Evolutionary conservation across 1,284 basidiomycete genomes (phyloP).

Genomic region (Pterulicium gracile): DNA sequence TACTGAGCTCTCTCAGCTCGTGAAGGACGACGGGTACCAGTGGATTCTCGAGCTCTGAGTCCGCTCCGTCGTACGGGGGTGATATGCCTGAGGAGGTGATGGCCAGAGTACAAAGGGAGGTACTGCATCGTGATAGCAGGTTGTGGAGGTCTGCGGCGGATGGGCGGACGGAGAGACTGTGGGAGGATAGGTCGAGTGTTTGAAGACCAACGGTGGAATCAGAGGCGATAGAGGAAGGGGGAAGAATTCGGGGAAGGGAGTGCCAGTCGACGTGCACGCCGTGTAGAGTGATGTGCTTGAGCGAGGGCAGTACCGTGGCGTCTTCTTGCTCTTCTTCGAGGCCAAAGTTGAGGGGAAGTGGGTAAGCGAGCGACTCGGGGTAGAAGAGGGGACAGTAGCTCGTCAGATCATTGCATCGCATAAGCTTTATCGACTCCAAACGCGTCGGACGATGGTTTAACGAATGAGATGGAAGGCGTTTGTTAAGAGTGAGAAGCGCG

Average conservation of each 20-base stretch:
- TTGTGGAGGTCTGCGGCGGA: not conserved
- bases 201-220: too few species aligned
- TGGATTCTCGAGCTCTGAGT: not conserved
- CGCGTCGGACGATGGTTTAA: not conserved
- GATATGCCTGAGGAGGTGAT: not conserved
- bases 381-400: not conserved
- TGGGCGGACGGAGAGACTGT: not conserved
- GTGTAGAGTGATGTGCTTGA: not conserved
- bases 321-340: not conserved
- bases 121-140: not conserved
- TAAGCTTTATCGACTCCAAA: not conserved
- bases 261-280: not conserved
- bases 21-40: not conserved
- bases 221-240: too few species aligned
- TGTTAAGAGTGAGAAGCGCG: constrained; percentile 31
- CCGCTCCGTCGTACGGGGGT: not conserved
- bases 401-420: not conserved
- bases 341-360: not conserved
- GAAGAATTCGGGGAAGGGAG: too few species aligned
- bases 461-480: constrained; percentile 24
- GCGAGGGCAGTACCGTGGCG: not conserved
- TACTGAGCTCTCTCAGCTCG: not conserved
- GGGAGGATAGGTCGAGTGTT: not conserved
- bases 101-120: not conserved
- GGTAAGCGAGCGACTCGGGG: not conserved